Conservation (phyloP, 441 rosid species). For the Populus hybrid region DNA sequence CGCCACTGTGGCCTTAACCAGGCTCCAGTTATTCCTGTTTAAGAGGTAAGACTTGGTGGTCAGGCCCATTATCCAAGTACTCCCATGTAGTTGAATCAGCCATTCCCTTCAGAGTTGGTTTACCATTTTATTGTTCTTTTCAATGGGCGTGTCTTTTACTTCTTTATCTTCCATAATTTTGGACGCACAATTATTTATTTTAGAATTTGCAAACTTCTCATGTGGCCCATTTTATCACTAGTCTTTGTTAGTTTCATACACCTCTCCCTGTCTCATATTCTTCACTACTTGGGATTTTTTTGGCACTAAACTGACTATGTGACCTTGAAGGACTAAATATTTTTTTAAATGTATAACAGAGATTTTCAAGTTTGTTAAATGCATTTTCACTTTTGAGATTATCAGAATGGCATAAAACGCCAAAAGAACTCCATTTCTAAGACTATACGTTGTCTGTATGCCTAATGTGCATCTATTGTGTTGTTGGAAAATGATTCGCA, state of each 20-base stretch:
- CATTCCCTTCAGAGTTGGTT: not conserved
- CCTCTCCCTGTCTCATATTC: not conserved
- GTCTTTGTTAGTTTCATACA: not conserved
- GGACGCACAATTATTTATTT: not conserved
- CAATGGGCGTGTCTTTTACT: not conserved
- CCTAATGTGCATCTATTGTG: constrained; percentile 4
- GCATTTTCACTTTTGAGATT: not conserved
- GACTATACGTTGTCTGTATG: not conserved
- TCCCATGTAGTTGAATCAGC: constrained; percentile 34
- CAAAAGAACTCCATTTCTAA: not conserved
- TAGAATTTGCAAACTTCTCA: not conserved
- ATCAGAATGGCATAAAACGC: not conserved
- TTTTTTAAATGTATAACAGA: not conserved
- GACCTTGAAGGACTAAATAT: not conserved
- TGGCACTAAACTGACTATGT: no score
- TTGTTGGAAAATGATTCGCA: constrained; percentile 32
- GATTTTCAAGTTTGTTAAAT: constrained; percentile 1
- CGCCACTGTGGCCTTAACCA: constrained; percentile 51
- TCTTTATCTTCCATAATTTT: not conserved
- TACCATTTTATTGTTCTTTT: not conserved
- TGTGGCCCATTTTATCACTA: not conserved
- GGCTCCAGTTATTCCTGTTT: constrained; percentile 37
- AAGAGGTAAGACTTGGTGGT: constrained; percentile 57
- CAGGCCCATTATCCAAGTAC: constrained; percentile 61
- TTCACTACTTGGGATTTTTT: not conserved